phyloP scores from a whole-genome alignment of 805 yeast genomes.

The Starmerella bombicola region DNA sequence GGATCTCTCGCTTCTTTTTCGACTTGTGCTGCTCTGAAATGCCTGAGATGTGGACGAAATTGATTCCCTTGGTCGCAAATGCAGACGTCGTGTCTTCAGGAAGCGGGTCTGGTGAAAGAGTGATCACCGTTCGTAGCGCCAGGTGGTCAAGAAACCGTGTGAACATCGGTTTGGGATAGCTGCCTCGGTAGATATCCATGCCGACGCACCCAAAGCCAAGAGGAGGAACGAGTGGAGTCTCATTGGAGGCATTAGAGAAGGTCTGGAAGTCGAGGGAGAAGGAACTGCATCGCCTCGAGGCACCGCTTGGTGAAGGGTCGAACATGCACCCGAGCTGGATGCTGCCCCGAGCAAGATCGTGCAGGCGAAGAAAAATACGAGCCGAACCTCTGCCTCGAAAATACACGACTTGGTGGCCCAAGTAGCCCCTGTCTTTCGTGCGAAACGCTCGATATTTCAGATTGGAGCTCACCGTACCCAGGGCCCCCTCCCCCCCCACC shows the following conservation, averaged over 20 bases:
- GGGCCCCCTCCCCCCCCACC: no score
- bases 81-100: not conserved
- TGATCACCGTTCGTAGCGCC: conserved; percentile 55
- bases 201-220: conserved; percentile 62
- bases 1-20: conserved; percentile 39
- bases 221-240: conserved; percentile 35
- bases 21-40: conserved; percentile 38
- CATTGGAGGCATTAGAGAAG: no score
- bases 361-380: no score
- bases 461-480: no score
- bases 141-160: conserved; percentile 54
- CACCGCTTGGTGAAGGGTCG: not conserved
- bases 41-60: conserved; percentile 51
- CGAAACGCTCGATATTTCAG: no score
- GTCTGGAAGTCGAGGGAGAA: no score
- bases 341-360: no score
- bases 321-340: no score
- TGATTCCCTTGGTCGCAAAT: conserved; percentile 45
- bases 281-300: no score
- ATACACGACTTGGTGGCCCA: no score
- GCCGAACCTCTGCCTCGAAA: no score
- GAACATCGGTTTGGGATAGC: conserved; percentile 71
- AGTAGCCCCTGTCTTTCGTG: no score
- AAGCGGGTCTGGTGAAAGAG: conserved; percentile 71
- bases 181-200: conserved; percentile 64